Evolutionary conservation across 83 land plant genomes (phyloP), one percentile per base, ranked within the genome.

Genomic region (Picea abies): DNA sequence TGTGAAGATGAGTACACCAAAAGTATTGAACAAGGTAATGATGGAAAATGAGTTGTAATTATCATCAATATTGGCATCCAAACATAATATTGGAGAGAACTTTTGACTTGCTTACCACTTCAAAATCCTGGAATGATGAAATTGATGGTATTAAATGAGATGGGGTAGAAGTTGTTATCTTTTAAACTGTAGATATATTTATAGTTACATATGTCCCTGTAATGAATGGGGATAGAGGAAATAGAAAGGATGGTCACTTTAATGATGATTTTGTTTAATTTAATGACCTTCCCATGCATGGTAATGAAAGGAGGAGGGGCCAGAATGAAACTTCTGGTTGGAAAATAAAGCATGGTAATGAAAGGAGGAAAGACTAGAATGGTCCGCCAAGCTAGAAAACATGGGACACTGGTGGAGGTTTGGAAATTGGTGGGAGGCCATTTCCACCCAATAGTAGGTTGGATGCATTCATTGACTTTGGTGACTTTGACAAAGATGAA

Each of bases 101-200:
- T 23, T 32, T 88, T n/a, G 81, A 72, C 26, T 49, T 84, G 49
- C 78, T 32, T 60, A 89, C 79, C 49, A 84, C 89, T 81, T 82
- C 89, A 37, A 79, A 89, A 81, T 84, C 92, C 5, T 92, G 91
- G 92, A 92, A 92, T 77, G 90, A 87, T 80, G 87, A 90, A 62
- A 90, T 92, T 83, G 94, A 92, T 81, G 94, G 90, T 20, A 79
- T 85, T 83, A 91, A 92, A 80, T 90, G 88, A 20, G 94, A 92
- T 84, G 94, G 92, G 9, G 94, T 89, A 49, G 92, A 92, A 79
- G 92, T 92, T 85, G 92, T 92, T 58, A 85, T 91, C 41, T 92
- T 92, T 84, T 91, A 92, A 84, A 85, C 82, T 89, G 94, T 88
- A 47, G 92, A 90, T 81, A 77, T 86, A 29, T 67, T 82, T 47